A percentile compares a stretch with the other conserved stretches of the same genome.
These are phyloP conservation scores for Pestalotiopsis fici DNA, from an alignment of 2,329 filamentous ascomycete genomes.

Conservation along the genomic window DNA sequence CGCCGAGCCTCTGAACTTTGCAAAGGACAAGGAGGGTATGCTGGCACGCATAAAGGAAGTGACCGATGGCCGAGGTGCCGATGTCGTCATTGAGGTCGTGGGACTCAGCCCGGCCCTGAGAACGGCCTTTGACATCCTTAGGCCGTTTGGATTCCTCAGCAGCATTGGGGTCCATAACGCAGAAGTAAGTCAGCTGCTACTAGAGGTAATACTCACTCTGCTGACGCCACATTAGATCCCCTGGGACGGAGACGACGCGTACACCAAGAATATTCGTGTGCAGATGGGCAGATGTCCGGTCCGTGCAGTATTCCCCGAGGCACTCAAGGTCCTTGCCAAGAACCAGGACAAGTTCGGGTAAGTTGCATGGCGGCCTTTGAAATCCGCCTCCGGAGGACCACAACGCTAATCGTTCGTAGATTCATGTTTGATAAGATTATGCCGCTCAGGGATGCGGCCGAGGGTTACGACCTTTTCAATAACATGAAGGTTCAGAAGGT, in stretches of 20 bases:
- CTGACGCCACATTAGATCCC: slow-evolving; percentile 50
- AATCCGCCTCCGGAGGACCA: not conserved
- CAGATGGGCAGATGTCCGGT: slow-evolving; percentile 81
- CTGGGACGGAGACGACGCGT: slow-evolving; percentile 11
- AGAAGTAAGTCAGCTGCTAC: slow-evolving; percentile 49
- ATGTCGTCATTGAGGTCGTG: slow-evolving; percentile 81
- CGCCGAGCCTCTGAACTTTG: slow-evolving; percentile 82
- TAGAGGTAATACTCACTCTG: not conserved
- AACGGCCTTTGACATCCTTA: slow-evolving; percentile 70
- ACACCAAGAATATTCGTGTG: slow-evolving; percentile 69
- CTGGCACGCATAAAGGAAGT: slow-evolving; percentile 70
- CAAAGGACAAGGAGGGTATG: slow-evolving; percentile 65
- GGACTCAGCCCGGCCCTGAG: slow-evolving; percentile 68
- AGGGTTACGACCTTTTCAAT: slow-evolving; percentile 73
- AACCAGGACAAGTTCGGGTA: slow-evolving; percentile 38
- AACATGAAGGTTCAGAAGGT: slow-evolving; percentile 75
- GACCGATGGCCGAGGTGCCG: slow-evolving; percentile 80
- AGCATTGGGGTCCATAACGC: slow-evolving; percentile 77
- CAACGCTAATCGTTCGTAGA: not conserved
- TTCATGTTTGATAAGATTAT: slow-evolving; percentile 77
- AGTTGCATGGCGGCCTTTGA: not conserved
- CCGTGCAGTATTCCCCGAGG: slow-evolving; percentile 12
- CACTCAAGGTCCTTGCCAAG: slow-evolving; percentile 12
- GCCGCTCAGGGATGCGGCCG: slow-evolving; percentile 65
- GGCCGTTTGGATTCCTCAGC: slow-evolving; percentile 73